These are phyloP conservation scores for Komagataea norvegica DNA, from an alignment of 1,139 yeast genomes.

Conservation along the genomic window DNA sequence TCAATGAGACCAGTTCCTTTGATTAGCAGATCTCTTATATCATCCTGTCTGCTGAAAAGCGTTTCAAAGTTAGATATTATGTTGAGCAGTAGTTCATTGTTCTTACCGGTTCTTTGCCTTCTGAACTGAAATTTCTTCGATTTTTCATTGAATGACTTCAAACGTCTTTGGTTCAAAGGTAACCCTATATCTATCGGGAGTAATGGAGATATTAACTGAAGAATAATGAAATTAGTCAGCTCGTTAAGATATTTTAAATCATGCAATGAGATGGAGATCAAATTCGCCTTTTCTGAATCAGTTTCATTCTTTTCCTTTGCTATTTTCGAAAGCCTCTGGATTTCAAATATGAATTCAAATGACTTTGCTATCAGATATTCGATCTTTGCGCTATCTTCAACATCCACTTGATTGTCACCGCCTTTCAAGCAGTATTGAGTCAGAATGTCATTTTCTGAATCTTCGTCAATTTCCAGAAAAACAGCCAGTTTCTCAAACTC, in stretches of 20 bases:
- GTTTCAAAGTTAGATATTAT: constrained; percentile 10
- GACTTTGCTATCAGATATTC: constrained; percentile 5
- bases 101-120: constrained; percentile 14
- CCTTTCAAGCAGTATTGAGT: constrained; percentile 19
- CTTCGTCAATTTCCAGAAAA: constrained; percentile 27
- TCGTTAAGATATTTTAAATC: constrained; percentile 74
- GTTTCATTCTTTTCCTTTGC: constrained; percentile 1
- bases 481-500: constrained; percentile 27
- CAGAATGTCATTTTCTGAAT: constrained; percentile 18
- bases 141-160: constrained; percentile 39
- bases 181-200: constrained; percentile 55
- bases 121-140: constrained; percentile 26
- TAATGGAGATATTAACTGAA: constrained; percentile 69
- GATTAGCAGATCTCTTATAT: constrained; percentile 50
- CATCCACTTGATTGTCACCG: neutral
- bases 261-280: constrained; percentile 72
- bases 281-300: constrained; percentile 31
- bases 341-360: constrained; percentile 13
- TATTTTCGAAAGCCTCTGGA: constrained; percentile 14
- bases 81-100: neutral
- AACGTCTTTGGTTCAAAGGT: constrained; percentile 56
- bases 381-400: constrained; percentile 3
- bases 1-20: constrained; percentile 76
- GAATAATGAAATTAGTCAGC: constrained; percentile 56
- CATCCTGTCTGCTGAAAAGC: constrained; percentile 31